Evolutionary conservation across 2,329 filamentous ascomycete genomes (phyloP).

Genomic region (Elsinoe fawcettii): DNA sequence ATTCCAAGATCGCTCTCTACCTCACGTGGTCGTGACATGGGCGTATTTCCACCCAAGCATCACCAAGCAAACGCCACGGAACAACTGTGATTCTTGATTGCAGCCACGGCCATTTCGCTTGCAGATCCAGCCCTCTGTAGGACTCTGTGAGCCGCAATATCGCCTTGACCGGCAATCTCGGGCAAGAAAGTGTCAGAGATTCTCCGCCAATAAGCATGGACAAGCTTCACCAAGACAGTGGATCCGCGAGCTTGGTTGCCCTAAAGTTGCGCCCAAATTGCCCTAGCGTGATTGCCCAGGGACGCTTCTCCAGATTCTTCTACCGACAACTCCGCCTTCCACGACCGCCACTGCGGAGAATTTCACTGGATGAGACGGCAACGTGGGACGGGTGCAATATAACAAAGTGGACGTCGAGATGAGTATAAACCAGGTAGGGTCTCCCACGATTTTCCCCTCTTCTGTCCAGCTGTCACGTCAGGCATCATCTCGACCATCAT

Average conservation of each 20-base stretch:
- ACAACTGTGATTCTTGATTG: background rate
- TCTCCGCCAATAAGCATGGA: slow-evolving; percentile 5
- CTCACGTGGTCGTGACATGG: background rate
- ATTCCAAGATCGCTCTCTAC: background rate
- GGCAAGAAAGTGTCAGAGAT: background rate
- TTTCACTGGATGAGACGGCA: slow-evolving; percentile 12
- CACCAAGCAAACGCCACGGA: slow-evolving; percentile 11
- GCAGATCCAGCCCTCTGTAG: slow-evolving; percentile 1
- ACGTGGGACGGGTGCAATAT: background rate
- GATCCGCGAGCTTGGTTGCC: background rate
- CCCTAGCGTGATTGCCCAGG: slow-evolving; percentile 1
- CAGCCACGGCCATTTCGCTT: slow-evolving; percentile 12
- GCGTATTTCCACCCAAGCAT: background rate
- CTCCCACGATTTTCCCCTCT: background rate
- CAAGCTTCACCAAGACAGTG: slow-evolving; percentile 12
- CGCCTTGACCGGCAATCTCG: slow-evolving; percentile 1
- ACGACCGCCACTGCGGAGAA: slow-evolving; percentile 8
- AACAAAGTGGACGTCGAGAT: background rate
- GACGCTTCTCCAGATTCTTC: slow-evolving; percentile 10
- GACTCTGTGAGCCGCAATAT: slow-evolving; percentile 3
- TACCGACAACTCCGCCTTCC: slow-evolving; percentile 1
- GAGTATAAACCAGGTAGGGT: slow-evolving; percentile 4
- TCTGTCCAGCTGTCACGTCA: background rate
- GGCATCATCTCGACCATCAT: background rate
- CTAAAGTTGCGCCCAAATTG: background rate